Evolutionary conservation across 345 rosid genomes (phyloP).

Genomic region (Populus alba): DNA sequence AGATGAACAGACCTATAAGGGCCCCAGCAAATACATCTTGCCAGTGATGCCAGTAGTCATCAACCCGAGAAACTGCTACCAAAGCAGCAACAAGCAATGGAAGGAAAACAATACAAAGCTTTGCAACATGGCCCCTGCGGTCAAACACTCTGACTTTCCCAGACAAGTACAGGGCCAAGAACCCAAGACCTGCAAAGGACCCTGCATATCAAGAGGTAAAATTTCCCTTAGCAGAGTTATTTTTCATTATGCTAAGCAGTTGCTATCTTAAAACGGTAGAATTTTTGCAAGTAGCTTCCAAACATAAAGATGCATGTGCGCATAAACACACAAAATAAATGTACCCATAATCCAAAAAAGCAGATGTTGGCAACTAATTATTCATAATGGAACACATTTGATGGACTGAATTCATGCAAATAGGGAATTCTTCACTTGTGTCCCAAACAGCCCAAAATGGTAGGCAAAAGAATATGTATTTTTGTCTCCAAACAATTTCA

Average conservation of each 20-base stretch:
- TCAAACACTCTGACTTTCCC: slow-evolving; percentile 81
- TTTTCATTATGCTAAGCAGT: neutral
- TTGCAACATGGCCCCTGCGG: slow-evolving; percentile 81
- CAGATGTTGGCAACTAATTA: too few species aligned
- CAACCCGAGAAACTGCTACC: slow-evolving; percentile 82
- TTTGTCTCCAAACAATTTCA: too few species aligned
- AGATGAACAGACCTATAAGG: slow-evolving; percentile 48
- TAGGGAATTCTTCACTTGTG: neutral
- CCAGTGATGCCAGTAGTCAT: slow-evolving; percentile 99
- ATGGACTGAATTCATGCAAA: neutral
- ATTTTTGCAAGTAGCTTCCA: neutral
- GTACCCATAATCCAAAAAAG: too few species aligned
- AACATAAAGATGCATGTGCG: neutral
- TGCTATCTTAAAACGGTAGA: neutral
- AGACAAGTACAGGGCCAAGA: slow-evolving; percentile 64
- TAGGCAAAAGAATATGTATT: neutral
- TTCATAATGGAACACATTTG: neutral
- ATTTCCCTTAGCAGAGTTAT: slow-evolving; percentile 12
- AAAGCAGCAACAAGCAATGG: slow-evolving; percentile 78
- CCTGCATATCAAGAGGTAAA: slow-evolving; percentile 52
- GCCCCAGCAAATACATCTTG: slow-evolving; percentile 94
- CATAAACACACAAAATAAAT: neutral
- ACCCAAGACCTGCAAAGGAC: slow-evolving; percentile 86
- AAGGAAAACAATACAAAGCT: slow-evolving; percentile 70
- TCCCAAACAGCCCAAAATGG: neutral